Evolutionary conservation across 1,139 yeast genomes (phyloP).

Genomic region (Yamadazyma buinensis): DNA sequence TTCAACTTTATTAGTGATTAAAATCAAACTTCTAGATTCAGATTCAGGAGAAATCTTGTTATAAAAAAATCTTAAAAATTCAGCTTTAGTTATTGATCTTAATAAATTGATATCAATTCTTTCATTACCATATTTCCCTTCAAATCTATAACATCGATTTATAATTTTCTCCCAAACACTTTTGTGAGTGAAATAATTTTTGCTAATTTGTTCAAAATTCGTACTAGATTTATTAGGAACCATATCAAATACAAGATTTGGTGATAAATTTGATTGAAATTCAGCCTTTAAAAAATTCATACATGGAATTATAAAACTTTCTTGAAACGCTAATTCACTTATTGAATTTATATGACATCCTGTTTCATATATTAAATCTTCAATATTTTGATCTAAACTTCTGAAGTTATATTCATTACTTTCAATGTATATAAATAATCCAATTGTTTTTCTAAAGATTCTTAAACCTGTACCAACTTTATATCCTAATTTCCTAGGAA

Average conservation of each 20-base stretch:
- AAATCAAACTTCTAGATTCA: slow-evolving; percentile 21
- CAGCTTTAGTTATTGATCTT: slow-evolving; percentile 19
- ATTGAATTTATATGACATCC: slow-evolving; percentile 20
- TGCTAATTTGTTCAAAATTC: slow-evolving; percentile 20
- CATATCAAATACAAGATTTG: slow-evolving; percentile 19
- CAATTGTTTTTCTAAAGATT: slow-evolving; percentile 47
- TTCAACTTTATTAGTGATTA: slow-evolving; percentile 6
- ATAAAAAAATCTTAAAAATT: slow-evolving; percentile 30
- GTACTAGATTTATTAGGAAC: slow-evolving; percentile 24
- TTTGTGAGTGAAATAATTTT: slow-evolving; percentile 36
- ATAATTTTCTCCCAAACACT: slow-evolving; percentile 47
- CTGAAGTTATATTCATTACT: slow-evolving; percentile 37
- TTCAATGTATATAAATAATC: slow-evolving; percentile 47
- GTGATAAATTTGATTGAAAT: slow-evolving; percentile 11
- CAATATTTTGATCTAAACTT: slow-evolving; percentile 39
- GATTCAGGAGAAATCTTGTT: slow-evolving; percentile 34
- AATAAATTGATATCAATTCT: slow-evolving; percentile 28
- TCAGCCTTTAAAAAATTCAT: slow-evolving; percentile 16
- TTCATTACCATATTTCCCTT: slow-evolving; percentile 27
- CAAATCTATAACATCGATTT: slow-evolving; percentile 36
- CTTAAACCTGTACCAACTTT: slow-evolving; percentile 53
- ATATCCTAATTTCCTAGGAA: slow-evolving; percentile 43
- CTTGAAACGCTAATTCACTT: slow-evolving; percentile 29
- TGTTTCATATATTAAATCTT: slow-evolving; percentile 41
- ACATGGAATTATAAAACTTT: slow-evolving; percentile 32